Evolutionary conservation across 2,329 filamentous ascomycete genomes (phyloP), one percentile per base, ranked within the genome.

Genomic region (Beauveria bassiana): DNA sequence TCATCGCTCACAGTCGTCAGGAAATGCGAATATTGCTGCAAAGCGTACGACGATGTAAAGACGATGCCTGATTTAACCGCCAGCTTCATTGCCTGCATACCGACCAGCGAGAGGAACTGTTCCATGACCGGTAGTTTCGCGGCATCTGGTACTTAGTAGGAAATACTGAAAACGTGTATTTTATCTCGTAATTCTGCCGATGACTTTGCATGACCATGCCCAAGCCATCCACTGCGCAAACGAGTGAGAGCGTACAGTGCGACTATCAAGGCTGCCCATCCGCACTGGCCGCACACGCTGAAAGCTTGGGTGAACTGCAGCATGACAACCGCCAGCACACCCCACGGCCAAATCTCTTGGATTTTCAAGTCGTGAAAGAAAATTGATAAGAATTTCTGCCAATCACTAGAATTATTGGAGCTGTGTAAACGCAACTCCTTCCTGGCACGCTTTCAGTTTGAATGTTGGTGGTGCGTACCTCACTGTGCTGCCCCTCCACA

Each of bases 31-130:
- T 89, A 92, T 74, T 96, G 91, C 62, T 85, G 85, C 65, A 96
- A 81, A n/a, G 92, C 90, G 76, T 92, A 96, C 45, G 82, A 86
- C 58, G 91, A 91, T 2, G 93, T 96, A 66, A 96, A 83, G 54
- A 89, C 86, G 66, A 98, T 87, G 55, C 92, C 92, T 20, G 91
- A 93, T 55, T 90, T 82, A 69, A 97, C 93, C 71, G 92, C 92
- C 83, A 95, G 96, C 77, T 91, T 96, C 82, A 96, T 88, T 55
- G 91, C 90, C 77, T 96, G 91, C 54, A 78, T 73, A 64, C 82
- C 82, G 62, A 86, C 71, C 50, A 75, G 73, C 55, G 78, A 70
- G 62, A 86, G 74, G 64, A 86, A 79, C 59, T 80, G 80, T 72
- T 96, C 91, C 91, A 96, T 61, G 47, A 14, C 24, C 12, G 3